Conservation (phyloP, 192 early-diverging fungal species). For the Linnemannia zychae region DNA sequence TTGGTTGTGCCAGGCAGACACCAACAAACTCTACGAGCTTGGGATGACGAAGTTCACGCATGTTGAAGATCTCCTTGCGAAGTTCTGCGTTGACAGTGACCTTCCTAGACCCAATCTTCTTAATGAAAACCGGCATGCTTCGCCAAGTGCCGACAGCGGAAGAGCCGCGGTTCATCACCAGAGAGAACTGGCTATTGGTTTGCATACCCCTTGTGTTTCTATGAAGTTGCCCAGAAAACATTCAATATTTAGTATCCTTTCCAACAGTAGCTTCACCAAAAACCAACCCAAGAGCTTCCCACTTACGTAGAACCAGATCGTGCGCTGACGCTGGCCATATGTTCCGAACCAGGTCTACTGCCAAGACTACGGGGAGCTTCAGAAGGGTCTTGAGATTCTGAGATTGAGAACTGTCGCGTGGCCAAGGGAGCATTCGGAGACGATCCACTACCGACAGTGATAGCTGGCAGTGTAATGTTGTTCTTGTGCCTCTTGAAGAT, state of each 20-base stretch:
- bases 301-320: conserved; percentile 39
- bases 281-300: neutral
- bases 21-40: conserved; percentile 61
- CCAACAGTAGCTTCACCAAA: neutral
- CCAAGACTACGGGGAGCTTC: neutral
- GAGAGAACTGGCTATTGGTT: conserved; percentile 30
- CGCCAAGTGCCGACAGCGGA: conserved; percentile 51
- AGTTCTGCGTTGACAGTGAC: conserved; percentile 34
- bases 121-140: conserved; percentile 54
- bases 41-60: conserved; percentile 55
- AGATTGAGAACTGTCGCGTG: neutral
- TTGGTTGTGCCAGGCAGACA: conserved; percentile 40
- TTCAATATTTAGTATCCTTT: neutral
- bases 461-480: conserved; percentile 18
- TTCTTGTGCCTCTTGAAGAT: neutral
- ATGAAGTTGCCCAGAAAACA: neutral
- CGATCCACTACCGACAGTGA: conserved; percentile 1
- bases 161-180: conserved; percentile 35
- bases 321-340: neutral
- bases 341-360: conserved; percentile 20
- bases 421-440: neutral
- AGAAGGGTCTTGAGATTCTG: neutral
- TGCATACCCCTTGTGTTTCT: conserved; percentile 16
- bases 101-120: conserved; percentile 51
- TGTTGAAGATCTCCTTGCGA: conserved; percentile 53